phyloP scores from a whole-genome alignment of 768 basidiomycete species.

The Exidia glandulosa region DNA sequence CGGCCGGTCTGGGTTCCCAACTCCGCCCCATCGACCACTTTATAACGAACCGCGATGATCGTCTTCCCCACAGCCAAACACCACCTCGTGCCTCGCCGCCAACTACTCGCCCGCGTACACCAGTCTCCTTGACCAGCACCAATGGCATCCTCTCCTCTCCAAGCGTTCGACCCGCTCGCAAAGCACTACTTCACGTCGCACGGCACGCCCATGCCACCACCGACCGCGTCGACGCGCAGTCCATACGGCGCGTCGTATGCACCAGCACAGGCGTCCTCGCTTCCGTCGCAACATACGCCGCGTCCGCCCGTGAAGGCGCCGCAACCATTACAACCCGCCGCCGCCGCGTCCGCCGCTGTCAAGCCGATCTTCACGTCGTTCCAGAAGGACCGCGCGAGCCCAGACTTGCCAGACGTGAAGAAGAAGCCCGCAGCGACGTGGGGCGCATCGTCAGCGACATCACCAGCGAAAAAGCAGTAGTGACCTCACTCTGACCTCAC shows the following conservation, averaged over 20 bases:
- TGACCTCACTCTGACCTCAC: not conserved
- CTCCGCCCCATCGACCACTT: too few species aligned
- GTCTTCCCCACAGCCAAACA: too few species aligned
- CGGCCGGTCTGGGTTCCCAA: too few species aligned
- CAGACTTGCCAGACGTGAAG: slow-evolving; percentile 38
- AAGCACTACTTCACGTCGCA: slow-evolving; percentile 7
- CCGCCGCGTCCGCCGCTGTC: slow-evolving; percentile 3
- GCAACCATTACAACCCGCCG: slow-evolving; percentile 3
- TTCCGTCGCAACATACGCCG: not conserved
- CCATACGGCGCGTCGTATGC: not conserved
- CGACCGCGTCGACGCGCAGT: not conserved
- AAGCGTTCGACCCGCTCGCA: slow-evolving; percentile 4
- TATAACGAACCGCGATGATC: too few species aligned
- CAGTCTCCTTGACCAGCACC: not conserved
- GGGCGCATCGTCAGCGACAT: slow-evolving; percentile 16
- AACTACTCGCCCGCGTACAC: not conserved
- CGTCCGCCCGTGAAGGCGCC: slow-evolving; percentile 1
- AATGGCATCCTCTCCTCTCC: slow-evolving; percentile 3
- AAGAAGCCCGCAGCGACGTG: slow-evolving; percentile 22
- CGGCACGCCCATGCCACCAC: not conserved
- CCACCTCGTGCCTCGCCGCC: not conserved
- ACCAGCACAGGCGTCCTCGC: not conserved
- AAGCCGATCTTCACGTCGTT: slow-evolving; percentile 41
- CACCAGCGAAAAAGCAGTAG: not conserved
- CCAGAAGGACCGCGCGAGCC: slow-evolving; percentile 38